phyloP scores from a whole-genome alignment of 2,329 filamentous ascomycete species.

The Penicillium sp. region DNA sequence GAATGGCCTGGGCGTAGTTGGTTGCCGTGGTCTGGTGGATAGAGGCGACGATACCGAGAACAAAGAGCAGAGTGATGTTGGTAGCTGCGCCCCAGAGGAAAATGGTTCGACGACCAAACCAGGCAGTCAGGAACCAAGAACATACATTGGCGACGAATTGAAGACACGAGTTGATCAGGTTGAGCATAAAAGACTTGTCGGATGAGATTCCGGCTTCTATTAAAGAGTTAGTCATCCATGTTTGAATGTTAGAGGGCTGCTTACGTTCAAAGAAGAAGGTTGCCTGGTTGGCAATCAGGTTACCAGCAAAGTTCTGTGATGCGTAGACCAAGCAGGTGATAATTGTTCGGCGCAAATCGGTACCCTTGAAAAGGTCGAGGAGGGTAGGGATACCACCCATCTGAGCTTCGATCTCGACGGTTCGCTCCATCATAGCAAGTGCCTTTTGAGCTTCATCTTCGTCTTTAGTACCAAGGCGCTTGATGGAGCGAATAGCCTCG shows the following conservation, averaged over 20 bases:
- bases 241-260: neutral
- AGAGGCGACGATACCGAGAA: slow-evolving; percentile 36
- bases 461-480: slow-evolving; percentile 20
- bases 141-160: slow-evolving; percentile 35
- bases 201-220: slow-evolving; percentile 29
- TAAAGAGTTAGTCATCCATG: slow-evolving; percentile 6
- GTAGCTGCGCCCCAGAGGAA: slow-evolving; percentile 36
- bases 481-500: slow-evolving; percentile 23
- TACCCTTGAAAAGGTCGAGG: slow-evolving; percentile 32
- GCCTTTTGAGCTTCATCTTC: slow-evolving; percentile 17
- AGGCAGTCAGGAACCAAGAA: slow-evolving; percentile 36
- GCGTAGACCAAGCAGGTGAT: slow-evolving; percentile 33
- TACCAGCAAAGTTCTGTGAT: slow-evolving; percentile 52
- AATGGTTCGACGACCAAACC: slow-evolving; percentile 41
- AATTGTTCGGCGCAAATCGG: slow-evolving; percentile 28
- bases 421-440: slow-evolving; percentile 32
- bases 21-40: slow-evolving; percentile 29
- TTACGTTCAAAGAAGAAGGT: slow-evolving; percentile 54
- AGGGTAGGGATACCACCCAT: slow-evolving; percentile 25
- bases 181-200: slow-evolving; percentile 26
- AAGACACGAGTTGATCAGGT: slow-evolving; percentile 27
- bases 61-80: slow-evolving; percentile 35
- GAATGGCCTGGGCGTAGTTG: slow-evolving; percentile 38
- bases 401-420: slow-evolving; percentile 29
- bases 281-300: slow-evolving; percentile 59